Conservation (phyloP, 805 yeast genomes). For the Kregervanrija fluxuum region DNA sequence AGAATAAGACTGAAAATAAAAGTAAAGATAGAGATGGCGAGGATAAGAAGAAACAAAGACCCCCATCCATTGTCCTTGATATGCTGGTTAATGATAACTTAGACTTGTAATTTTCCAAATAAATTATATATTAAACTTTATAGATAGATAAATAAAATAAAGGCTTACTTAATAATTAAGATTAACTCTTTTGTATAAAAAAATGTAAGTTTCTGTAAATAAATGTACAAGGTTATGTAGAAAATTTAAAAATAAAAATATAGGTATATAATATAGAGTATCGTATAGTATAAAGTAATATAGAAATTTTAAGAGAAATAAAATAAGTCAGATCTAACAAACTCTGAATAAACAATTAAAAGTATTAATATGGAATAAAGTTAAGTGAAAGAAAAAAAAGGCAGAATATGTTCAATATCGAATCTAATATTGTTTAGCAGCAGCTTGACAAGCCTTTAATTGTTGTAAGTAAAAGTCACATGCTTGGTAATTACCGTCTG, state of each 20-base stretch:
- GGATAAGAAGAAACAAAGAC: constrained; percentile 18
- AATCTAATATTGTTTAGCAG: constrained; percentile 74
- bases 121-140: neutral
- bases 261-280: too few species aligned
- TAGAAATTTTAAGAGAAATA: too few species aligned
- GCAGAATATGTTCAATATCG: constrained; percentile 14
- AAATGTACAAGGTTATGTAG: too few species aligned
- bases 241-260: too few species aligned
- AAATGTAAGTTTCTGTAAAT: too few species aligned
- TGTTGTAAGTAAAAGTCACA: constrained; percentile 97
- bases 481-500: constrained; percentile 91
- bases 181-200: too few species aligned
- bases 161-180: too few species aligned
- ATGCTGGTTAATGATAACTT: constrained; percentile 24
- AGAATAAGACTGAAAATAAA: neutral
- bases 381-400: neutral
- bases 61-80: constrained; percentile 35
- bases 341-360: neutral
- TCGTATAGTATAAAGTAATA: too few species aligned
- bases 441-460: constrained; percentile 95
- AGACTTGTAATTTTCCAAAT: neutral
- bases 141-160: neutral
- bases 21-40: neutral
- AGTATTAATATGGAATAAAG: neutral
- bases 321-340: neutral